Evolutionary conservation across 2,329 filamentous ascomycete genomes (phyloP).

Genomic region (Phialophora chinensis): DNA sequence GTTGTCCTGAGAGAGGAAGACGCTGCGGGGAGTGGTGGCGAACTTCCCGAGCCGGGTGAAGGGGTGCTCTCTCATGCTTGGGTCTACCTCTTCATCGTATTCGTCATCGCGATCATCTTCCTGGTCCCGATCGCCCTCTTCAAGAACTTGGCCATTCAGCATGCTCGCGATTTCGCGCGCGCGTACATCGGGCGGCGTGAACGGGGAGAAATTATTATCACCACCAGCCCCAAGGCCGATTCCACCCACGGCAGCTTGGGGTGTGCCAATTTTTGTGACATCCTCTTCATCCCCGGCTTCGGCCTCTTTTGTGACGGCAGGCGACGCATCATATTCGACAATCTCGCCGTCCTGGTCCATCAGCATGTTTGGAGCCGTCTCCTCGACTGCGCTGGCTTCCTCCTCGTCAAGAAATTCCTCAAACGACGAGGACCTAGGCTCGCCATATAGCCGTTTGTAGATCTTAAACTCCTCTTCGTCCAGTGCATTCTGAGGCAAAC

Average conservation of each 20-base stretch:
- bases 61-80: constrained; percentile 62
- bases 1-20: constrained; percentile 73
- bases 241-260: constrained; percentile 21
- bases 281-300: constrained; percentile 7
- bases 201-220: constrained; percentile 25
- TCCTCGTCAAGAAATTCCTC: constrained; percentile 40
- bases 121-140: constrained; percentile 51
- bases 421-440: constrained; percentile 57
- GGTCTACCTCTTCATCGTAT: constrained; percentile 36
- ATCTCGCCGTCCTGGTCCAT: constrained; percentile 49
- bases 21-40: constrained; percentile 72
- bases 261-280: not conserved
- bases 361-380: constrained; percentile 45
- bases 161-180: constrained; percentile 49
- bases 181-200: constrained; percentile 39
- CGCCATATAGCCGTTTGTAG: constrained; percentile 81
- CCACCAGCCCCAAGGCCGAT: constrained; percentile 29
- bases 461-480: constrained; percentile 72
- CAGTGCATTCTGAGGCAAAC: constrained; percentile 73
- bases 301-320: constrained; percentile 31
- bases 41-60: constrained; percentile 77
- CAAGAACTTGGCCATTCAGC: constrained; percentile 50
- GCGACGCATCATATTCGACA: constrained; percentile 40
- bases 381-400: constrained; percentile 42
- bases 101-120: constrained; percentile 30